Base-by-base conservation (phyloP, 208 protist species). In the Leishmania braziliensis region DNA sequence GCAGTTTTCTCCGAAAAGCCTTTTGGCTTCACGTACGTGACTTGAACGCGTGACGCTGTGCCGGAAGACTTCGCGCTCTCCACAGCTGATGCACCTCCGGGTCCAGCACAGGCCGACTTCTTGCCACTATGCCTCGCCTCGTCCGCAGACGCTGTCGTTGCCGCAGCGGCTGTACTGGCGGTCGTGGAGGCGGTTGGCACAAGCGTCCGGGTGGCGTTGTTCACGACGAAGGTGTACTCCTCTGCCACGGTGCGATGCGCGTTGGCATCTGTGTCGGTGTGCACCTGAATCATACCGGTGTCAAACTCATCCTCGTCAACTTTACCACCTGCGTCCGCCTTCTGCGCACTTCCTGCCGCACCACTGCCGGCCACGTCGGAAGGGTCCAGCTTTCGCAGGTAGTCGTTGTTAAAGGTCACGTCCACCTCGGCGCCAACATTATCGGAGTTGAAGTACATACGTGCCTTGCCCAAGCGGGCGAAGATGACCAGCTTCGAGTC, bases 401-500 rank as follows among this genome's bases (percentile, higher is more conserved):
- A 86, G 33, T 80, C 75, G n/a, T 90, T 83, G 72, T 65, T 83
- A 18, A 90, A 58, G 23, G 83, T 86, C 33, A 84, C 83, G 56
- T 87, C 84, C 78, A 88, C 71, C 62, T 84, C 74, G 5, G 85
- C 78, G 26, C 85, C 82, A 39, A 86, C 73, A 70, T 79, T 78
- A 60, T 82, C 56, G 6, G 72, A 79, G 78, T 82, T 79, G 51
- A 82, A 82, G 78, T 82, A 86, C 29, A 86, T 81, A 10, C 78
- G 78, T 8, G 82, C 65, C n/a, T 81, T 84, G 70, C 90, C 86
- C 18, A 91, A 72, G 54, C 79, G 82, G 26, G 89, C 86, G 50
- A 93, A 97, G 80, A 87, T 80, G 36, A 89, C 79, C 3, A 97
- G 80, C 72, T 93, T 86, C 29, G 87, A 83, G 69, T 84, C 83